These are phyloP conservation scores for Favolaschia claudopus DNA, from an alignment of 768 basidiomycete species.

Conservation along the genomic window DNA sequence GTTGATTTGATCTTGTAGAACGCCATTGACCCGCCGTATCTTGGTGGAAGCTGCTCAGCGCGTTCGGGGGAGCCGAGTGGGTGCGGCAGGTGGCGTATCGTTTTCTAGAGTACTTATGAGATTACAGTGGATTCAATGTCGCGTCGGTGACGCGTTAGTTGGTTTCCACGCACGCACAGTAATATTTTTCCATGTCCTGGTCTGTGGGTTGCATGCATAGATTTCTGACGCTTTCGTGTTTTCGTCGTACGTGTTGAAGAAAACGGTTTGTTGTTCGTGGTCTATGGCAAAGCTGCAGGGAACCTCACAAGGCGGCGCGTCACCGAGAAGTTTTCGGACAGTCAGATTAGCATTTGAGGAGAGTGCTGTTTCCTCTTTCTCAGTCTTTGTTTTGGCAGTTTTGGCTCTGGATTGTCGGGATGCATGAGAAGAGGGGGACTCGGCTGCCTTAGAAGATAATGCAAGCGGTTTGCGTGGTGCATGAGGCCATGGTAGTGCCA, in stretches of 20 bases:
- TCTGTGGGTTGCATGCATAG: constrained; percentile 1
- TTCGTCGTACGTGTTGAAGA: constrained; percentile 17
- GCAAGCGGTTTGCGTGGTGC: too few species aligned
- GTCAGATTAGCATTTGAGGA: neutral
- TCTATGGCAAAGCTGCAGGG: constrained; percentile 1
- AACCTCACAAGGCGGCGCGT: neutral
- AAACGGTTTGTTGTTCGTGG: neutral
- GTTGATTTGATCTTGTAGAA: neutral
- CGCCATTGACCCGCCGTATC: constrained; percentile 11
- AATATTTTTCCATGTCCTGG: constrained; percentile 5
- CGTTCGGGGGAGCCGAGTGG: constrained; percentile 6
- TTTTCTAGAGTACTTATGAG: neutral
- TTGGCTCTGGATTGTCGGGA: neutral
- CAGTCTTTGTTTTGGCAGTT: neutral
- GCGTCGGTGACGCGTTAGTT: neutral
- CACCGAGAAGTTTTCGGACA: neutral
- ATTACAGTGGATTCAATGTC: too few species aligned
- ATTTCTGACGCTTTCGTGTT: neutral
- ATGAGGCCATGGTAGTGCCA: too few species aligned
- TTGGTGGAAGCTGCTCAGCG: constrained; percentile 6
- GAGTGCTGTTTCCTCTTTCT: neutral
- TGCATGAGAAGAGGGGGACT: neutral
- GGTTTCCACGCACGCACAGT: neutral
- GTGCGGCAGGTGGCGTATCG: neutral
- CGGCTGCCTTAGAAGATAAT: too few species aligned